phyloP scores from a whole-genome alignment of 768 basidiomycete species.

The Coprinopsis strossmayeri region DNA sequence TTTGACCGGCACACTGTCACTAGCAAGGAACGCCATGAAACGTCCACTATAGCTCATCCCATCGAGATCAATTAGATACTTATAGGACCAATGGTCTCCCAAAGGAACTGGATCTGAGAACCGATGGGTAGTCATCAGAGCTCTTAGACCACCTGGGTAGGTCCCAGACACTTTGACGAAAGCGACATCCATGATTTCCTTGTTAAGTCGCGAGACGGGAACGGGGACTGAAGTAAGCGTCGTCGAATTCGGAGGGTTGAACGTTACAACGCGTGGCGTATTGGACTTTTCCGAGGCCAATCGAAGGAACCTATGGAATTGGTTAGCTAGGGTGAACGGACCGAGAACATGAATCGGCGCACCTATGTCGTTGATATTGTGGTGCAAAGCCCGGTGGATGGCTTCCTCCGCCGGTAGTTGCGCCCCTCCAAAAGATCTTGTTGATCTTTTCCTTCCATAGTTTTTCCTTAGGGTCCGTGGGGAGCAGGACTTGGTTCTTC shows the following conservation, averaged over 20 bases:
- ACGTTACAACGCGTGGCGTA: constrained; percentile 25
- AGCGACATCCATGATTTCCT: constrained; percentile 76
- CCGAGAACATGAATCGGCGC: constrained; percentile 3
- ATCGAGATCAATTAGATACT: constrained; percentile 88
- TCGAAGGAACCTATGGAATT: constrained; percentile 49
- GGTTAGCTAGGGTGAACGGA: too few relatives aligned
- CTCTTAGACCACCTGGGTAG: constrained; percentile 68
- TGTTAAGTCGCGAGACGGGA: constrained; percentile 40
- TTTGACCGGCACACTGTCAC: constrained; percentile 87
- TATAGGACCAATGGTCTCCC: constrained; percentile 87
- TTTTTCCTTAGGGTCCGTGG: constrained; percentile 78
- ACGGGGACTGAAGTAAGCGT: constrained; percentile 5
- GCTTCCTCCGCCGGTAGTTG: constrained; percentile 91
- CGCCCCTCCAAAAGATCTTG: constrained; percentile 91
- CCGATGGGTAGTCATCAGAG: constrained; percentile 53
- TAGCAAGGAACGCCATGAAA: constrained; percentile 79
- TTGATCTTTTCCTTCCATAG: constrained; percentile 88
- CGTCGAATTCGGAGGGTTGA: constrained; percentile 12
- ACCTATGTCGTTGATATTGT: constrained; percentile 86
- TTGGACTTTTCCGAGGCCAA: constrained; percentile 59
- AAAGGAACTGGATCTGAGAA: constrained; percentile 74
- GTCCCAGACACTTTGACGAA: constrained; percentile 66
- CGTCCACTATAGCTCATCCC: constrained; percentile 94
- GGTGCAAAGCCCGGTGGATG: constrained; percentile 78
- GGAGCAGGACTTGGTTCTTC: constrained; percentile 61